Evolutionary conservation across 257 asterid genomes (phyloP).

Genomic region (Coffea canephora): DNA sequence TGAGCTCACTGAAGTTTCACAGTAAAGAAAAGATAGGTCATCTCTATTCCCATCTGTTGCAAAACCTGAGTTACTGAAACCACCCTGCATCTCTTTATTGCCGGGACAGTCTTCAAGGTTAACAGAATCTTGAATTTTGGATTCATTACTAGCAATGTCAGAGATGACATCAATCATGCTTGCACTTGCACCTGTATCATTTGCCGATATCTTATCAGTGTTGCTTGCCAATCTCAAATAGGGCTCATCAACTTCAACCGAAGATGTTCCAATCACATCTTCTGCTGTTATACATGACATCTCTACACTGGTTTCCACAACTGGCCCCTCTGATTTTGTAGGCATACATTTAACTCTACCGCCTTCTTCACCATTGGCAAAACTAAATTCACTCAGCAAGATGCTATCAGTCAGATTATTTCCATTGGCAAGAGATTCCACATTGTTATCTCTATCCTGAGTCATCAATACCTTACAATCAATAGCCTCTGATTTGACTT

Average conservation of each 20-base stretch:
- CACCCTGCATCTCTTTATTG: neutral
- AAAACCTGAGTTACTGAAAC: neutral
- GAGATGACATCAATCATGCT: neutral
- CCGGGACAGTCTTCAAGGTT: neutral
- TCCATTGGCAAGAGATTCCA: constrained; percentile 12
- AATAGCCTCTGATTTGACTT: constrained; percentile 27
- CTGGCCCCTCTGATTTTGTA: neutral
- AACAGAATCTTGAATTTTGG: neutral
- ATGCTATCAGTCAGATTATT: constrained; percentile 8
- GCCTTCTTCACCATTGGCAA: constrained; percentile 19
- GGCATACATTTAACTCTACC: constrained; percentile 18
- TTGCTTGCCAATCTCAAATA: neutral
- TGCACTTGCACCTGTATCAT: neutral
- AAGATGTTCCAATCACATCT: neutral
- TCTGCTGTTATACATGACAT: neutral
- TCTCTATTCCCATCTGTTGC: neutral
- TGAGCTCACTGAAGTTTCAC: neutral
- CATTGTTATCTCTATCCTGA: constrained; percentile 14
- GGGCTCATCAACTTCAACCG: constrained; percentile 2
- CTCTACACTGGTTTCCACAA: neutral
- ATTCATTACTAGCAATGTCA: neutral
- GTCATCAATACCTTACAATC: constrained; percentile 17
- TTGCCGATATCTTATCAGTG: neutral
- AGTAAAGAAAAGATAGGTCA: neutral
- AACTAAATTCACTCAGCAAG: constrained; percentile 18